phyloP scores from a whole-genome alignment of 2,329 filamentous ascomycete genomes.

The Colletotrichum sp. region DNA sequence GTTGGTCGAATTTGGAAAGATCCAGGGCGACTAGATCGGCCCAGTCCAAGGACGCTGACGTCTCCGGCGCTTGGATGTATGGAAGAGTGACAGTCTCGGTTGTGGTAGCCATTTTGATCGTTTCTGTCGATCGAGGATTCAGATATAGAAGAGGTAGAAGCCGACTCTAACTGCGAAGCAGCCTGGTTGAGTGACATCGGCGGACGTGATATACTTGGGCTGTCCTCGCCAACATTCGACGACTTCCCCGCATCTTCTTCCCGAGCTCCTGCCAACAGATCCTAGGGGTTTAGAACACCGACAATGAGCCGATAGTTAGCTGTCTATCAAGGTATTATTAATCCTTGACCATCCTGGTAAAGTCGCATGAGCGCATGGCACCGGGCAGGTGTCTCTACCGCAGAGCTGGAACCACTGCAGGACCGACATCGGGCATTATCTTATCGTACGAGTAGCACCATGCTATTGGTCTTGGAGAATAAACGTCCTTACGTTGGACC shows the following conservation, averaged over 20 bases:
- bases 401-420: neutral
- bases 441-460: neutral
- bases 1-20: neutral
- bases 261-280: rapidly evolving
- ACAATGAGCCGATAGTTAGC: rapidly evolving
- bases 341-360: rapidly evolving
- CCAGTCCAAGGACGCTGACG: neutral
- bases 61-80: neutral
- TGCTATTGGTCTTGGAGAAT: rapidly evolving
- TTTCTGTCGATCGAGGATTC: rapidly evolving
- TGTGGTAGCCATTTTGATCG: neutral
- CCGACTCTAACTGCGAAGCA: neutral
- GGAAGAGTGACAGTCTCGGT: neutral
- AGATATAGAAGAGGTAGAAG: neutral
- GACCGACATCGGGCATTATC: neutral
- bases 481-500: neutral
- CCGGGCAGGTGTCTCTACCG: neutral
- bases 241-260: neutral
- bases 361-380: neutral
- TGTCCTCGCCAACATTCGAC: neutral
- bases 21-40: neutral
- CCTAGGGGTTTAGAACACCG: rapidly evolving
- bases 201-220: neutral
- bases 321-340: neutral
- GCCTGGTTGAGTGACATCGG: neutral